phyloP scores from a whole-genome alignment of 495 filamentous ascomycete species.

The Hypoxylon subgilvum region DNA sequence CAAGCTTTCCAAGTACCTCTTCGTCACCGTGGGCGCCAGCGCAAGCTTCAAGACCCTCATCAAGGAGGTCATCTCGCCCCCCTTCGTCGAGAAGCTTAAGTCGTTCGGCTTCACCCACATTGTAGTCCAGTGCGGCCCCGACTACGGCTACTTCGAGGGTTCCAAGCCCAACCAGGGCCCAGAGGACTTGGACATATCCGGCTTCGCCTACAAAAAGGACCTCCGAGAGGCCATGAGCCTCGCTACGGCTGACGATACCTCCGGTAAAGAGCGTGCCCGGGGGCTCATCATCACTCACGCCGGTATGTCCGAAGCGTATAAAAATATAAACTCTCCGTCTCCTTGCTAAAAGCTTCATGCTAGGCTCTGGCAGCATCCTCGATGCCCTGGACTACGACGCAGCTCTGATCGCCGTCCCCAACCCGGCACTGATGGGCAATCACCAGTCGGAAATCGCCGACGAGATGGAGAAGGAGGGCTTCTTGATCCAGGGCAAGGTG shows the following conservation, averaged over 20 bases:
- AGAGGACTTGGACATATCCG: slow-evolving; percentile 15
- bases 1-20: slow-evolving; percentile 39
- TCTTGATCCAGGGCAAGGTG: slow-evolving; percentile 69
- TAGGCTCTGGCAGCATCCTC: slow-evolving; percentile 89
- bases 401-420: slow-evolving; percentile 84
- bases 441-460: slow-evolving; percentile 88
- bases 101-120: slow-evolving; percentile 66
- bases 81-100: slow-evolving; percentile 65
- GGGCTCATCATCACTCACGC: slow-evolving; percentile 88
- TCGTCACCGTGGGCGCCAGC: slow-evolving; percentile 92
- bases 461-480: slow-evolving; percentile 70
- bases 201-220: slow-evolving; percentile 31
- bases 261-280: not conserved
- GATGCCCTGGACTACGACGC: slow-evolving; percentile 72
- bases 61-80: slow-evolving; percentile 62
- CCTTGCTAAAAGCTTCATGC: slow-evolving; percentile 12
- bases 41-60: slow-evolving; percentile 79
- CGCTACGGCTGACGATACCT: not conserved
- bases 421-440: slow-evolving; percentile 80
- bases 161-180: slow-evolving; percentile 5
- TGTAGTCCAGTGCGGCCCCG: slow-evolving; percentile 76
- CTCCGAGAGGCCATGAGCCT: not conserved
- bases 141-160: slow-evolving; percentile 40
- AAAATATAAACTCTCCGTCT: not conserved
- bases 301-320: slow-evolving; percentile 58